Evolutionary conservation across 345 rosid species (phyloP).

Genomic region (Populus deltoides): DNA sequence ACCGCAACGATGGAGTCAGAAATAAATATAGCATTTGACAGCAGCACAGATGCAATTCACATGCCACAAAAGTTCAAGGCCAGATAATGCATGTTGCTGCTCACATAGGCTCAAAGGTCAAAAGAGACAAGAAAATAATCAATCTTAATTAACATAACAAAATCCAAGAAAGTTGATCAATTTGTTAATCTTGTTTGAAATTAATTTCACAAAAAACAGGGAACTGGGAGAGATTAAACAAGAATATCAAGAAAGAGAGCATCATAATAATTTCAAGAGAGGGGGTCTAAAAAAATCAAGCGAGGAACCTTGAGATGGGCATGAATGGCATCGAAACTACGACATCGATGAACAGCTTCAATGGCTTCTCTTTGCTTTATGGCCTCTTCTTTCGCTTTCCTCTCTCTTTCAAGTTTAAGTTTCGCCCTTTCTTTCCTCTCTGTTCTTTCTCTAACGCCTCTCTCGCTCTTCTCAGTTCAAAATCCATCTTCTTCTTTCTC

Average conservation of each 20-base stretch:
- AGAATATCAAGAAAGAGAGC: neutral
- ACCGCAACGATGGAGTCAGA: too few species aligned
- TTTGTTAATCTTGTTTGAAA: neutral
- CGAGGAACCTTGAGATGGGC: constrained; percentile 65
- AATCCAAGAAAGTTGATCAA: neutral
- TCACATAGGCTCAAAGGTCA: neutral
- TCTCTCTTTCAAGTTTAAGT: constrained; percentile 60
- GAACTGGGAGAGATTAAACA: neutral
- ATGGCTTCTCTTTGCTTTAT: constrained; percentile 75
- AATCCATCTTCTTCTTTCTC: constrained; percentile 54
- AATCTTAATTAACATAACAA: neutral
- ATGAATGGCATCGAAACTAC: constrained; percentile 73
- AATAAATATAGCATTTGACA: neutral
- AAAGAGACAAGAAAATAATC: too few species aligned
- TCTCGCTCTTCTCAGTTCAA: constrained; percentile 81
- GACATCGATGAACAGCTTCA: constrained; percentile 79
- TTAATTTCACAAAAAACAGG: too few species aligned
- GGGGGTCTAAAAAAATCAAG: neutral
- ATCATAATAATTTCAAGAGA: neutral
- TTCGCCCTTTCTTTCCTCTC: constrained; percentile 81
- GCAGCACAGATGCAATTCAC: neutral
- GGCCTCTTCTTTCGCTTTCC: constrained; percentile 71
- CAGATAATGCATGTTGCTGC: neutral
- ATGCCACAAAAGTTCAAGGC: neutral
- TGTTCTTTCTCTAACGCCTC: constrained; percentile 95